Evolutionary conservation across 805 yeast species (phyloP).

Genomic region (Schwanniomyces yamadae): DNA sequence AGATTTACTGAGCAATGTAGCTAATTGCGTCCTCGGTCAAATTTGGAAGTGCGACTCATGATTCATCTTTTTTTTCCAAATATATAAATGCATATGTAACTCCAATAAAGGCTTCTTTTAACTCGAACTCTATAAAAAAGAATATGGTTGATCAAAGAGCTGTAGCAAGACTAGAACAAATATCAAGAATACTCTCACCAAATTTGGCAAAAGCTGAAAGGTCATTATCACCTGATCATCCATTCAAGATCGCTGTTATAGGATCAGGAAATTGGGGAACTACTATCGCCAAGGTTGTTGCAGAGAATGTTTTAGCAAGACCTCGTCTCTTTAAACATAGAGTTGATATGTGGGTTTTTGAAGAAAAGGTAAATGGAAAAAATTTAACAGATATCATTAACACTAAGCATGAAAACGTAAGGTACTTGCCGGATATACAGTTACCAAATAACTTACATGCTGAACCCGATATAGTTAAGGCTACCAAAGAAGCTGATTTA

Average conservation of each 20-base stretch:
- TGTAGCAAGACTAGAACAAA: conserved; percentile 27
- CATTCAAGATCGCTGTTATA: conserved; percentile 57
- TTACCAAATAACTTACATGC: conserved; percentile 88
- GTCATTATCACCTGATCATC: conserved; percentile 23
- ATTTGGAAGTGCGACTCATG: conserved; percentile 1
- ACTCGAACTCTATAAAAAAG: neutral
- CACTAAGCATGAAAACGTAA: conserved; percentile 87
- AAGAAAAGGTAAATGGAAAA: conserved; percentile 75
- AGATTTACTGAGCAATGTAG: neutral
- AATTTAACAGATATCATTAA: conserved; percentile 90
- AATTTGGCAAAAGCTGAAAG: conserved; percentile 10
- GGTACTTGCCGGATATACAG: conserved; percentile 84
- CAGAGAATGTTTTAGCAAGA: conserved; percentile 78
- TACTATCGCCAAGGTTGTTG: conserved; percentile 91
- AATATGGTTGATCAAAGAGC: conserved; percentile 10
- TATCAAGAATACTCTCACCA: conserved; percentile 26
- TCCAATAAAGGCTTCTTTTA: neutral
- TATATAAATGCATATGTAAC: neutral
- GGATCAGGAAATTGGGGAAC: conserved; percentile 99
- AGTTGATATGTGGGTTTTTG: conserved; percentile 97
- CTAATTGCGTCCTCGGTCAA: neutral
- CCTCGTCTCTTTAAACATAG: conserved; percentile 66
- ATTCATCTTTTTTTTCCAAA: neutral
- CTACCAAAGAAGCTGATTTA: conserved; percentile 80
- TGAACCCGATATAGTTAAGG: conserved; percentile 74